Base-by-base conservation (phyloP, 2,329 filamentous ascomycete species). In the Tolypocladium nubicola region DNA sequence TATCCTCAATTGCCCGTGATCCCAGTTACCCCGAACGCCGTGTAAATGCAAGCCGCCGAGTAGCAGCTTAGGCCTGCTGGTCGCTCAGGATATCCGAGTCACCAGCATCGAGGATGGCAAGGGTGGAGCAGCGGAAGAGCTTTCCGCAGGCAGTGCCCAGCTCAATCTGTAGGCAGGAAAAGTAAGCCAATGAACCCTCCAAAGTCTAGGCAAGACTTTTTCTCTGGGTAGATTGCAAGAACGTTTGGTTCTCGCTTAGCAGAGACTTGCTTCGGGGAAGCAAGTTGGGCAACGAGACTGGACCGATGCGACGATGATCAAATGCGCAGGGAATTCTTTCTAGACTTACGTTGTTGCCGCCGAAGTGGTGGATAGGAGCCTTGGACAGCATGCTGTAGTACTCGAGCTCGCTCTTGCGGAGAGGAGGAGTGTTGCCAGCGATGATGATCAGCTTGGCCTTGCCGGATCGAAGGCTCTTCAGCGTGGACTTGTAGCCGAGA, bases 361-460 rank as follows among this genome's bases (percentile, higher is more conserved):
- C 84, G 82, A 97, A 97, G 84, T 99, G 94, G 84, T 97, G 93
- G 71, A 97, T 93, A 65, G 88, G 86, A 70, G 88, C 90, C 87
- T 97, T 96, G 76, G 86, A 87, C 71, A 96, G 78, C 90, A 94
- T 94, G 75, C 84, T 84, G 82, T 92, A 91, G 81, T 90, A 97
- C 82, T 97, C 93, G 63, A 97, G 86, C 84, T 97, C 93, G 71
- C 85, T 90, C 88, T 97, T 99, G 78, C 93, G 87, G 71, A 99
- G 89, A 77, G 94, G 94, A 73, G 93, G 92, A 67, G 92, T 96
- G 85, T 99, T 97, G 79, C 89, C 91, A 68, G 74, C 72, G 60
- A 96, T 95, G 79, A 96, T 91, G 76, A 97, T 90, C 67, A 97
- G 86, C 89, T 97, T 97, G 77, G 94, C 94, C 87, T 97, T 97